These are phyloP conservation scores for Fusarium ramigenum DNA, from an alignment of 2,329 filamentous ascomycete genomes.

Conservation along the genomic window DNA sequence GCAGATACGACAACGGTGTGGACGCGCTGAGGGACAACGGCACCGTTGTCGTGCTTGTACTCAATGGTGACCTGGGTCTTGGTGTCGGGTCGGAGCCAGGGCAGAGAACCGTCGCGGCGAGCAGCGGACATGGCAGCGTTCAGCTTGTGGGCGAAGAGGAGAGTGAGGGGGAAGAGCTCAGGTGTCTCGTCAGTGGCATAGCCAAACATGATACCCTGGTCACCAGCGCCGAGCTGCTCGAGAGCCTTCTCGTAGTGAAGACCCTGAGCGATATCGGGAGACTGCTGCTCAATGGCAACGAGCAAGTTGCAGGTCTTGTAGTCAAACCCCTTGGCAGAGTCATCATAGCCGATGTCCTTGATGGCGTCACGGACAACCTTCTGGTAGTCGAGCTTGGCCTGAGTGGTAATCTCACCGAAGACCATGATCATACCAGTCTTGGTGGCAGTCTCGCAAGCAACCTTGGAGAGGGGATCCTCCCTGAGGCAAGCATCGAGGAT, in stretches of 20 bases:
- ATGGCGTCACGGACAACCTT: conserved; percentile 93
- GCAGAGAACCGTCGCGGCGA: conserved; percentile 84
- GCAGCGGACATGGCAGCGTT: conserved; percentile 94
- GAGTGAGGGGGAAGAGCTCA: conserved; percentile 93
- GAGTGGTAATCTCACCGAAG: conserved; percentile 98
- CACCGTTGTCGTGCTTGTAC: conserved; percentile 96
- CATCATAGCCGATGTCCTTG: conserved; percentile 99
- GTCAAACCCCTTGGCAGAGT: conserved; percentile 97
- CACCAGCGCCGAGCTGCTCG: conserved; percentile 97
- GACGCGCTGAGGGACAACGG: conserved; percentile 89
- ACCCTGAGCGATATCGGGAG: conserved; percentile 98
- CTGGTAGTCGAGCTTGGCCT: conserved; percentile 96
- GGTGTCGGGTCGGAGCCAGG: conserved; percentile 97
- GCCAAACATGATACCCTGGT: conserved; percentile 99
- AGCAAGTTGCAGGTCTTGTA: conserved; percentile 99
- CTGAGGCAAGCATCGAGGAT: conserved; percentile 97
- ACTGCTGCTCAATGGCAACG: conserved; percentile 99
- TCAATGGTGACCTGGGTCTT: conserved; percentile 99
- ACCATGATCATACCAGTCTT: conserved; percentile 99
- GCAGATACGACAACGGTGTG: conserved; percentile 97
- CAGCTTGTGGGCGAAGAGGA: conserved; percentile 95
- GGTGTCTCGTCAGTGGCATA: conserved; percentile 99
- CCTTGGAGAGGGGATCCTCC: conserved; percentile 97
- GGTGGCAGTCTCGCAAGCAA: conserved; percentile 98
- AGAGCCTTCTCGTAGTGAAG: conserved; percentile 98